Percentiles rank a stretch among this genome's conserved stretches.
Evolutionary conservation across 2,329 filamentous ascomycete genomes (phyloP).

Genomic region (Neopestalotiopsis sp.): DNA sequence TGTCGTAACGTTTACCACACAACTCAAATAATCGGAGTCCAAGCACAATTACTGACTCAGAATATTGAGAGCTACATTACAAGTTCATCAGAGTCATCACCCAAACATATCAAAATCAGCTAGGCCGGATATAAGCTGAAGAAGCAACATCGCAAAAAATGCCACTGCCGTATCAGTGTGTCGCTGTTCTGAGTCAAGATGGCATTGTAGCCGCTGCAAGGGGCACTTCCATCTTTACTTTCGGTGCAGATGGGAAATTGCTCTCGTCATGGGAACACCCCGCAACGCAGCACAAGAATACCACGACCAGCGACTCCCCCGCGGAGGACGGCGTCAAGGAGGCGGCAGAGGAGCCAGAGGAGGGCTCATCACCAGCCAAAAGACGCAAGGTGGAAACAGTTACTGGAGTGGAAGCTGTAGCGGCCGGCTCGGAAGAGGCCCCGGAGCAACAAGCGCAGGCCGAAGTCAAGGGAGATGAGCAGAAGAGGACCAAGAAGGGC

Average conservation of each 20-base stretch:
- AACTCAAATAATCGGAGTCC: not conserved
- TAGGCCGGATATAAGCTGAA: not conserved
- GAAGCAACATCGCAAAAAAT: not conserved
- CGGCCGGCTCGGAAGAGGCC: conserved; percentile 17
- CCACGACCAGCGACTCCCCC: not conserved
- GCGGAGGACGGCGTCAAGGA: not conserved
- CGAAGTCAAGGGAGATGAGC: conserved; percentile 22
- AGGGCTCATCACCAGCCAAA: conserved; percentile 16
- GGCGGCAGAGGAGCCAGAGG: not conserved
- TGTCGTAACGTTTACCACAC: not conserved
- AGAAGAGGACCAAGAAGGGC: conserved; percentile 42
- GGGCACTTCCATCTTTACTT: conserved; percentile 20
- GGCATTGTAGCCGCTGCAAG: conserved; percentile 19
- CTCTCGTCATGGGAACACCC: conserved; percentile 19
- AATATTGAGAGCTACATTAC: not conserved
- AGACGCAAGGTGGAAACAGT: conserved; percentile 15
- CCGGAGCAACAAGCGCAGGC: conserved; percentile 20
- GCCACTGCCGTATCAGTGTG: conserved; percentile 19
- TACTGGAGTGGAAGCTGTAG: not conserved
- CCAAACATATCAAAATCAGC: not conserved
- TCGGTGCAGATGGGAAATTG: conserved; percentile 16
- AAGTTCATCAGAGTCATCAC: not conserved
- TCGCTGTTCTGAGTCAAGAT: conserved; percentile 14
- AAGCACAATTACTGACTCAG: not conserved
- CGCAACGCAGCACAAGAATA: conserved; percentile 1